Evolutionary conservation across 2,329 filamentous ascomycete genomes (phyloP).

Genomic region (Fonsecaea nubica): DNA sequence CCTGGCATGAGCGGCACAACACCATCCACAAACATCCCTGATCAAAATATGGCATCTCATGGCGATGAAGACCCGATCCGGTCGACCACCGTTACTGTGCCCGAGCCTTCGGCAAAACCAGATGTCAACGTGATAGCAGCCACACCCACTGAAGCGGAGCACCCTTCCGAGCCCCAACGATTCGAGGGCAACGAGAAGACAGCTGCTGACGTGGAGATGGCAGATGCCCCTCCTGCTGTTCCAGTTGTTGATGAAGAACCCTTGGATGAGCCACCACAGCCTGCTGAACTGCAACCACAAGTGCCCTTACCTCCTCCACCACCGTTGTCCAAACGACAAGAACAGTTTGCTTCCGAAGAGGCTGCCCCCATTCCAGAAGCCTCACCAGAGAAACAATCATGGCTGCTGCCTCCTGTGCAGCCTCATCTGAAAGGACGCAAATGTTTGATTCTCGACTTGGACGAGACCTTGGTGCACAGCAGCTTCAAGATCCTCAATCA

Average conservation of each 20-base stretch:
- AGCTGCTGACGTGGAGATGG: slow-evolving; percentile 65
- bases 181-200: slow-evolving; percentile 20
- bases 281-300: slow-evolving; percentile 51
- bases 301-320: slow-evolving; percentile 64
- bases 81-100: slow-evolving; percentile 19
- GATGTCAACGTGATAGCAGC: slow-evolving; percentile 33
- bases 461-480: slow-evolving; percentile 96
- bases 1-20: slow-evolving; percentile 13
- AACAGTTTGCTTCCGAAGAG: slow-evolving; percentile 47
- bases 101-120: slow-evolving; percentile 26
- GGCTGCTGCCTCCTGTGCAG: slow-evolving; percentile 79
- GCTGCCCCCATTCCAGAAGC: slow-evolving; percentile 53
- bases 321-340: slow-evolving; percentile 55
- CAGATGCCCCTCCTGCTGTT: slow-evolving; percentile 62
- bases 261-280: slow-evolving; percentile 49
- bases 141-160: slow-evolving; percentile 28
- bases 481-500: slow-evolving; percentile 99
- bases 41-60: slow-evolving; percentile 7
- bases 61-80: slow-evolving; percentile 25
- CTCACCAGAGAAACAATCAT: slow-evolving; percentile 63
- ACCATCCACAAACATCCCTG: background rate
- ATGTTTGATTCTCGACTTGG: slow-evolving; percentile 91
- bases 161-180: slow-evolving; percentile 18
- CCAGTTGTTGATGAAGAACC: slow-evolving; percentile 59
- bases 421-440: slow-evolving; percentile 85